Conservation (phyloP, 2,329 filamentous ascomycete species). For the Claviceps sp. region DNA sequence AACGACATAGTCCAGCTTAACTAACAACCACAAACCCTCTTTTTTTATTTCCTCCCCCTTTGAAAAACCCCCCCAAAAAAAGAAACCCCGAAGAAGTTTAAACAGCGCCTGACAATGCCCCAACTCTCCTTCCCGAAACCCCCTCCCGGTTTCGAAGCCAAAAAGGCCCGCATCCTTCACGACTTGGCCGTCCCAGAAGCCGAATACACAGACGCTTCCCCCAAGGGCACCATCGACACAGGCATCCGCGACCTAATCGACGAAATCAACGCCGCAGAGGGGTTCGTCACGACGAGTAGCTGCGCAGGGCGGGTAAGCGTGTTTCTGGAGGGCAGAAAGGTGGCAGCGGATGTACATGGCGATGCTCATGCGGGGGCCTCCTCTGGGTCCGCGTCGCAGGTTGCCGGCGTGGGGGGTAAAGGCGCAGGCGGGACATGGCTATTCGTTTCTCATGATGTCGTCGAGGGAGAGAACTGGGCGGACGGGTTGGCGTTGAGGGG, state of each 20-base stretch:
- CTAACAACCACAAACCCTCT: background rate
- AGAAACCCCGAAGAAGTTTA: background rate
- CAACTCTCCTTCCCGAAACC: conserved; percentile 15
- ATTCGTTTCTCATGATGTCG: conserved; percentile 72
- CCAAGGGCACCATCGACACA: conserved; percentile 75
- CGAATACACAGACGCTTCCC: conserved; percentile 71
- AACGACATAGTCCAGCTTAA: too few relatives aligned
- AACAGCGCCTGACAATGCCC: conserved; percentile 12
- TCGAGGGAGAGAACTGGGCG: conserved; percentile 16
- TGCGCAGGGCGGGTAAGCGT: conserved; percentile 80
- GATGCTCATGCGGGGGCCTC: background rate
- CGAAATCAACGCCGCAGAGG: conserved; percentile 60
- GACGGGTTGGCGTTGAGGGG: conserved; percentile 15
- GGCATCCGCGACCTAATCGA: conserved; percentile 65
- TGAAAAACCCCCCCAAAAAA: background rate
- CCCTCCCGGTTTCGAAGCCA: conserved; percentile 34
- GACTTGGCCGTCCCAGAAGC: conserved; percentile 54
- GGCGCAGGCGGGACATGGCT: conserved; percentile 75
- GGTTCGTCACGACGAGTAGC: conserved; percentile 83
- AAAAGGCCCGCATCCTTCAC: conserved; percentile 60
- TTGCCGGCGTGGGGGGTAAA: conserved; percentile 65
- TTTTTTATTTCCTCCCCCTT: background rate
- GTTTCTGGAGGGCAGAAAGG: conserved; percentile 65
- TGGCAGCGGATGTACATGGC: background rate
- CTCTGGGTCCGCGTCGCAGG: conserved; percentile 10